Evolutionary conservation across 306 rosid genomes (phyloP).

Genomic region (Canavalia ensiformis): DNA sequence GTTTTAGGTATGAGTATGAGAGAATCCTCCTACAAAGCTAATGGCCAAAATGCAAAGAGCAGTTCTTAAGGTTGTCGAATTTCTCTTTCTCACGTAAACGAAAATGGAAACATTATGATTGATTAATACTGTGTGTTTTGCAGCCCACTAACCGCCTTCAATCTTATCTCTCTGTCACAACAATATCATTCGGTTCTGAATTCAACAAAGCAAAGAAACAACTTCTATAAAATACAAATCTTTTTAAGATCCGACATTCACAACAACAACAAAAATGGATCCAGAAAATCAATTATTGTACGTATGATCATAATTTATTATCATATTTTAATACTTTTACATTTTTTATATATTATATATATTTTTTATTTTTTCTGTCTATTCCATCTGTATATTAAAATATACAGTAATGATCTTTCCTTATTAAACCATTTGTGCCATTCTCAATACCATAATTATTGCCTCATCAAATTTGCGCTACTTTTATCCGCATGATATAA

Average conservation of each 20-base stretch:
- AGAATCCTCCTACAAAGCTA: not conserved
- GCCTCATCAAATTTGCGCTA: not conserved
- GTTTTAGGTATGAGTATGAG: not conserved
- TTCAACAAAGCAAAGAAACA: not conserved
- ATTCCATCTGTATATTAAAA: too few species aligned
- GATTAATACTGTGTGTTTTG: not conserved
- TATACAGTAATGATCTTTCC: too few species aligned
- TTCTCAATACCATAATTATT: not conserved
- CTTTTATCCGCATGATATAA: not conserved
- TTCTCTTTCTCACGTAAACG: slow-evolving; percentile 36
- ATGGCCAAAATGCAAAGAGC: slow-evolving; percentile 6
- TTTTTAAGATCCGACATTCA: not conserved
- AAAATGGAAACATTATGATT: slow-evolving; percentile 41
- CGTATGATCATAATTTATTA: too few species aligned
- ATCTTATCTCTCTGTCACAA: slow-evolving; percentile 18
- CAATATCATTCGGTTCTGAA: not conserved
- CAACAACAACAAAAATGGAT: too few species aligned
- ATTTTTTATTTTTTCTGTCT: too few species aligned
- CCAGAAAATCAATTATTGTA: too few species aligned
- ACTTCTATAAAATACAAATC: not conserved
- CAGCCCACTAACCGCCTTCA: not conserved
- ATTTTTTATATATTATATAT: too few species aligned
- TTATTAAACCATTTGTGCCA: not conserved
- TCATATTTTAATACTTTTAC: too few species aligned
- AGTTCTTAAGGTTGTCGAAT: not conserved